phyloP scores from a whole-genome alignment of 306 rosid genomes.

The Senna tora region DNA sequence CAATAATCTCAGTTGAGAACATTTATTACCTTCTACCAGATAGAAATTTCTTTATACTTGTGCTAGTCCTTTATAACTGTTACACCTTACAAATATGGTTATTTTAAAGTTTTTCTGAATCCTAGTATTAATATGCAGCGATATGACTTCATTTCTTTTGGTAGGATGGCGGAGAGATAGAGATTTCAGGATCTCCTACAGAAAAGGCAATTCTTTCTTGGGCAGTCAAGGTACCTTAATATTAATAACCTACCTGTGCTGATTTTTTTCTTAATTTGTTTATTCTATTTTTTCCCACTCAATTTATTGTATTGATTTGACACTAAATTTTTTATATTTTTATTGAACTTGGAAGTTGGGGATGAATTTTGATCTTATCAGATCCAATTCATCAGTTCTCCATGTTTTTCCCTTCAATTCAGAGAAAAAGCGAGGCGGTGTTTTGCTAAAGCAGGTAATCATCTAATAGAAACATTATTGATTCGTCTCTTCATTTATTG shows the following conservation, averaged over 20 bases:
- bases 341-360: conserved; percentile 66
- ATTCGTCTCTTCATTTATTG: conserved; percentile 34
- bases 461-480: conserved; percentile 35
- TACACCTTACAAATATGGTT: conserved; percentile 19
- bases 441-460: conserved; percentile 80
- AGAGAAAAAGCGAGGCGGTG: conserved; percentile 97
- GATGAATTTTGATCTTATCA: conserved; percentile 74
- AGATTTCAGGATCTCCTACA: conserved; percentile 93
- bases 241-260: background rate
- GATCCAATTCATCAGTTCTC: conserved; percentile 68
- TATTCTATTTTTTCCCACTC: background rate
- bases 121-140: conserved; percentile 7
- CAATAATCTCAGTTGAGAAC: conserved; percentile 30
- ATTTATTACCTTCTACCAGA: conserved; percentile 28
- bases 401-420: conserved; percentile 97
- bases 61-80: conserved; percentile 23
- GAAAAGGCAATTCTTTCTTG: conserved; percentile 96
- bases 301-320: conserved; percentile 26
- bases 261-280: background rate
- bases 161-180: conserved; percentile 71
- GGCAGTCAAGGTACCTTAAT: conserved; percentile 71
- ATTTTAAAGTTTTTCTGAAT: conserved; percentile 25
- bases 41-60: conserved; percentile 16
- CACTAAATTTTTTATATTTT: conserved; percentile 31
- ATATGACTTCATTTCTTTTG: conserved; percentile 40